A percentile compares a stretch with the other conserved stretches of the same genome.
Conservation (phyloP, 345 rosid species). For the Theobroma cacao region DNA sequence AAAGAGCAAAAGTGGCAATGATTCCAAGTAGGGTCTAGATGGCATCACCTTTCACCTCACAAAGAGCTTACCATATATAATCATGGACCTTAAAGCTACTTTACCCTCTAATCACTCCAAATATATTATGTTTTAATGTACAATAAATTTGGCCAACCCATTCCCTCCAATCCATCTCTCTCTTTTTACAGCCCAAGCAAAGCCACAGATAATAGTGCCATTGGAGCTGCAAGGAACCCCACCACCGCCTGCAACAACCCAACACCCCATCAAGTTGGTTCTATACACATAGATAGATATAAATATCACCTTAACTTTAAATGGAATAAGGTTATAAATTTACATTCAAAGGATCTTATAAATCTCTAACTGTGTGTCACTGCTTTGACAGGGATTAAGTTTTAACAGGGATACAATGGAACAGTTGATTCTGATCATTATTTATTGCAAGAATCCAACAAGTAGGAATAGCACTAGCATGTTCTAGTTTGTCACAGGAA, state of each 20-base stretch:
- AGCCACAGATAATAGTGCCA: constrained; percentile 22
- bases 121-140: too few relatives aligned
- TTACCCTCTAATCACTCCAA: constrained; percentile 25
- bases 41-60: constrained; percentile 1
- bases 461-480: neutral
- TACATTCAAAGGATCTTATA: too few relatives aligned
- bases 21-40: constrained; percentile 26
- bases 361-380: too few relatives aligned
- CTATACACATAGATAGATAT: neutral
- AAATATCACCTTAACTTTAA: neutral
- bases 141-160: neutral
- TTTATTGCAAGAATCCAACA: neutral
- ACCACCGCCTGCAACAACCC: constrained; percentile 41
- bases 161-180: neutral
- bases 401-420: neutral
- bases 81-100: constrained; percentile 32
- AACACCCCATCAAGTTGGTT: constrained; percentile 7
- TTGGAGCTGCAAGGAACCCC: constrained; percentile 31
- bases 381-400: neutral
- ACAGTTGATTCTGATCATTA: neutral
- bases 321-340: neutral
- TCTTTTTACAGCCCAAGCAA: constrained; percentile 23
- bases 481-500: neutral
- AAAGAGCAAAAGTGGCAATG: constrained; percentile 26
- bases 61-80: neutral